A percentile compares a stretch with the other conserved stretches of the same genome.
Conservation (phyloP, 768 basidiomycete genomes). For the Suillus bovinus region DNA sequence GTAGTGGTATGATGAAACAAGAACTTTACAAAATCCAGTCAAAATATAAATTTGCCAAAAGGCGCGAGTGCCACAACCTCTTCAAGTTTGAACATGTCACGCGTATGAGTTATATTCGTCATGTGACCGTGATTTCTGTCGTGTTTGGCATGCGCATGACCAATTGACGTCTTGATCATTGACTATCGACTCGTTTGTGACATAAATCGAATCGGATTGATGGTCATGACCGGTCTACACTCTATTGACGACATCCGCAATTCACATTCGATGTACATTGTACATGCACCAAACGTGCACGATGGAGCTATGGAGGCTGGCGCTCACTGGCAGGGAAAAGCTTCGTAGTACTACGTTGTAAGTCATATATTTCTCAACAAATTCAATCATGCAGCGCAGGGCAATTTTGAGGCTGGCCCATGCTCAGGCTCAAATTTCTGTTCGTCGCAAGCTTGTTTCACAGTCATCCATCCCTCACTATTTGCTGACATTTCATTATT, state of each 20-base stretch:
- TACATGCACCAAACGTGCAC: neutral
- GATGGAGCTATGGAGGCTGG: neutral
- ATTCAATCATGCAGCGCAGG: neutral
- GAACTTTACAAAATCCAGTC: constrained; percentile 14
- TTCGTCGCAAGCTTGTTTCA: neutral
- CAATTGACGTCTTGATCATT: too few species aligned
- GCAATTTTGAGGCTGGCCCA: neutral
- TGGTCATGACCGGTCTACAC: neutral
- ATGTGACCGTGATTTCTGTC: constrained; percentile 29
- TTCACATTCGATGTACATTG: neutral
- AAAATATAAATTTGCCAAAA: constrained; percentile 21
- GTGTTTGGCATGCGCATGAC: neutral
- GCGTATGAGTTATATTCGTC: constrained; percentile 12
- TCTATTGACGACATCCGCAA: neutral
- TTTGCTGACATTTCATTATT: neutral
- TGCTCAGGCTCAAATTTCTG: neutral
- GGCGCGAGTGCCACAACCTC: constrained; percentile 13
- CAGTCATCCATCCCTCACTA: neutral
- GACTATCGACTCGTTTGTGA: too few species aligned
- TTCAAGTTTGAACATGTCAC: constrained; percentile 26
- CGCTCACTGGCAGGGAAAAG: neutral
- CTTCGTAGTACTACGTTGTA: neutral
- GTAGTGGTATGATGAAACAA: neutral
- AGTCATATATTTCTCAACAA: neutral
- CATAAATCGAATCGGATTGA: too few species aligned